A percentile compares a stretch with the other conserved stretches of the same genome.
Evolutionary conservation across 371 early-diverging fungal species (phyloP).

Genomic region (Encephalitozoon cuniculi): DNA sequence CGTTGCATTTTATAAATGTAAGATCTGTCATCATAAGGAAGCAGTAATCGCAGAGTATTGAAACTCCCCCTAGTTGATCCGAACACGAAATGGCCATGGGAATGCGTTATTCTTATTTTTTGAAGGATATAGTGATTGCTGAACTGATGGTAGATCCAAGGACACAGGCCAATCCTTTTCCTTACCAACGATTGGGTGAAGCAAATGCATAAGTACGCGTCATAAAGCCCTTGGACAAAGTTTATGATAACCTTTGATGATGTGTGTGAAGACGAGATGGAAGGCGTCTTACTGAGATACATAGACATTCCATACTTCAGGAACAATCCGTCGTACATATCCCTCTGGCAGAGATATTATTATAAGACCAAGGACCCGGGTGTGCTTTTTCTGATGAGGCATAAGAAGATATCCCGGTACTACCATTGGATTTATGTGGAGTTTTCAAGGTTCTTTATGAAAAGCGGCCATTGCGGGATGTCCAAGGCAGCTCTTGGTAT

Average conservation of each 20-base stretch:
- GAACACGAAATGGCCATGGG: conserved; percentile 30
- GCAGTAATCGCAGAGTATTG: conserved; percentile 51
- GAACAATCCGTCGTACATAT: conserved; percentile 58
- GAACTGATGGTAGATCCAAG: not conserved
- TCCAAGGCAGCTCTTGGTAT: conserved; percentile 15
- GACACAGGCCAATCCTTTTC: not conserved
- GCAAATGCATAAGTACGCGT: not conserved
- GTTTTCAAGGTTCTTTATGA: conserved; percentile 29
- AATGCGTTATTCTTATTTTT: not conserved
- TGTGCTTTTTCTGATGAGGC: conserved; percentile 57
- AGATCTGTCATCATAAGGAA: conserved; percentile 24
- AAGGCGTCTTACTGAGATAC: conserved; percentile 30
- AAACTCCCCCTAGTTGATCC: not conserved
- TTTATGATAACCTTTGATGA: not conserved
- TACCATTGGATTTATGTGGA: conserved; percentile 57
- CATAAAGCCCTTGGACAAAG: not conserved
- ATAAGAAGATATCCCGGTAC: conserved; percentile 34
- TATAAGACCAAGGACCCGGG: conserved; percentile 14
- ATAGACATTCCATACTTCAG: conserved; percentile 53
- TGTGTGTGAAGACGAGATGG: conserved; percentile 37
- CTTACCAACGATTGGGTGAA: not conserved
- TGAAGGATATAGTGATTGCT: not conserved
- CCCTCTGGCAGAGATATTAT: conserved; percentile 48
- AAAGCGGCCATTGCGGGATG: conserved; percentile 2
- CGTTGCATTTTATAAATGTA: conserved; percentile 68